phyloP scores from a whole-genome alignment of 306 rosid genomes.

The cucumber (Cucumis sativus) region DNA sequence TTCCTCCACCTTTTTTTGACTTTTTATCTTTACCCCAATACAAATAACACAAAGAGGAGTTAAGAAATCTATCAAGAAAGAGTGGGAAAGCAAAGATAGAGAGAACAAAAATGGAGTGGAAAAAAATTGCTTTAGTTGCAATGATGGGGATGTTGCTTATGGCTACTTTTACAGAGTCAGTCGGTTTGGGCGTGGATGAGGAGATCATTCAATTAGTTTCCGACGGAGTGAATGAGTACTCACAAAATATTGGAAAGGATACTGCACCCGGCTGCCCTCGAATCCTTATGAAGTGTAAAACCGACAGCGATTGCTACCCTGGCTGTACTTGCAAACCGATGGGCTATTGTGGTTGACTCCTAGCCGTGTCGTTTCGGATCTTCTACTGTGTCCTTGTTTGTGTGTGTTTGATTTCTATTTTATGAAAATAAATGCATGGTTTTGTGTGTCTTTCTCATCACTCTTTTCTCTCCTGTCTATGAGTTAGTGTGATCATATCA shows the following conservation, averaged over 20 bases:
- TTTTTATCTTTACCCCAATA: no score
- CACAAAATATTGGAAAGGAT: background rate
- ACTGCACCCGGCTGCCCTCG: background rate
- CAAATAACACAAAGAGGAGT: no score
- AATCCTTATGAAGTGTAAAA: background rate
- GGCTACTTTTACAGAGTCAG: background rate
- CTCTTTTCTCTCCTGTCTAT: background rate
- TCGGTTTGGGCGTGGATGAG: background rate
- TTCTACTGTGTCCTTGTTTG: background rate
- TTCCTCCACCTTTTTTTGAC: no score
- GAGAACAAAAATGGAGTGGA: background rate
- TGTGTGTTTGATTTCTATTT: background rate
- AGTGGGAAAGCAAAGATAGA: background rate
- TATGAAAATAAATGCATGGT: background rate
- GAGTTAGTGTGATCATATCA: background rate
- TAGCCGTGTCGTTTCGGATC: background rate
- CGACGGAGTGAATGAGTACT: background rate
- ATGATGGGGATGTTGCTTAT: background rate
- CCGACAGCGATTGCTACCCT: background rate
- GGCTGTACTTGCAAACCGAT: background rate
- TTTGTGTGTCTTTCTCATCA: background rate
- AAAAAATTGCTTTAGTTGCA: background rate
- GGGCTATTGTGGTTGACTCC: background rate
- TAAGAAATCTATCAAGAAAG: background rate
- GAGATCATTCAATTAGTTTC: background rate